Evolutionary conservation across 2,329 filamentous ascomycete genomes (phyloP).

Genomic region (Acrocalymma vagum): DNA sequence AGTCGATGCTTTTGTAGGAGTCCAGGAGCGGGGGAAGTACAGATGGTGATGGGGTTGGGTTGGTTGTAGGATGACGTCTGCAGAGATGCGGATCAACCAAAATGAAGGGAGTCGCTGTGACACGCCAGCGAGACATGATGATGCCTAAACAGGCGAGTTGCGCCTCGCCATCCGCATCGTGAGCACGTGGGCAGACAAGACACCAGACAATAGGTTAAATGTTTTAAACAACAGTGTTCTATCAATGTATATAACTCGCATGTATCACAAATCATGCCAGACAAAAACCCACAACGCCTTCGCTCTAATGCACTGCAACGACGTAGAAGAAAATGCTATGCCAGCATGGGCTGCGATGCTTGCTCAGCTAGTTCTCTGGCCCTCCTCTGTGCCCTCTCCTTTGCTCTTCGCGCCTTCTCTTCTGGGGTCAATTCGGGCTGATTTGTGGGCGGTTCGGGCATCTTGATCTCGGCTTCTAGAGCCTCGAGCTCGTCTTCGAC

Average conservation of each 20-base stretch:
- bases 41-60: background rate
- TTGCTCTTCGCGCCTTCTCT: conserved; percentile 37
- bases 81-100: too few species aligned
- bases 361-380: conserved; percentile 37
- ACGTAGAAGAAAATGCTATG: conserved; percentile 25
- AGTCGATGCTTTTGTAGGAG: too few species aligned
- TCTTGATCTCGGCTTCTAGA: conserved; percentile 71
- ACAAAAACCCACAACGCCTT: conserved; percentile 35
- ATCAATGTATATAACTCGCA: conserved; percentile 1
- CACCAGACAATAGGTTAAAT: conserved; percentile 3
- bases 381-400: conserved; percentile 42
- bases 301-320: conserved; percentile 39
- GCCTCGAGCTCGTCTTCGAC: conserved; percentile 94
- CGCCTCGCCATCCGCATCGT: conserved; percentile 15
- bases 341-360: conserved; percentile 46
- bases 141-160: conserved; percentile 7
- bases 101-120: too few species aligned
- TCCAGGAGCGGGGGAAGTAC: conserved; percentile 1
- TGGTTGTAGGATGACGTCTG: too few species aligned
- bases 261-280: conserved; percentile 6
- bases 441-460: conserved; percentile 51
- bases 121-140: conserved; percentile 11
- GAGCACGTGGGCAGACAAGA: conserved; percentile 28
- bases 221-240: too few species aligned
- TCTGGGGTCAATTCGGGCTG: conserved; percentile 39